Evolutionary conservation across 129 eudicot genomes (phyloP).

Genomic region (Chrysanthemum lavandulifolium): DNA sequence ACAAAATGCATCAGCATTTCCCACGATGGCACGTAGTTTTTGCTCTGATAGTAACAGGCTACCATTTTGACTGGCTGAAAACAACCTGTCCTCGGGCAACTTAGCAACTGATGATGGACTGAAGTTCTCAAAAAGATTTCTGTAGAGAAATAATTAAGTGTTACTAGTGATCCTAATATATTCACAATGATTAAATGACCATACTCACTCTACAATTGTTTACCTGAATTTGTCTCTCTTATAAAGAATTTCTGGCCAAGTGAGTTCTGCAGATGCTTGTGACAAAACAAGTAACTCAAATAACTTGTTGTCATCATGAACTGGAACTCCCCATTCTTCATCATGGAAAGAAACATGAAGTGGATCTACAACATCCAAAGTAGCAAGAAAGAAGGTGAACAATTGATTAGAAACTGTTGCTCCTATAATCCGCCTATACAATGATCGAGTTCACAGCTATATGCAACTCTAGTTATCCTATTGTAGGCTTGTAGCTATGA

Average conservation of each 20-base stretch:
- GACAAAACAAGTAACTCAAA: slow-evolving; percentile 71
- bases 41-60: slow-evolving; percentile 59
- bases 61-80: slow-evolving; percentile 32
- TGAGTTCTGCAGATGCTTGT: slow-evolving; percentile 75
- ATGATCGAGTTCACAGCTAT: background rate
- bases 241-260: slow-evolving; percentile 71
- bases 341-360: slow-evolving; percentile 70
- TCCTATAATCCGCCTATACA: background rate
- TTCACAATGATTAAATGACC: slow-evolving; percentile 4
- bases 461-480: background rate
- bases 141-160: slow-evolving; percentile 16
- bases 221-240: slow-evolving; percentile 71
- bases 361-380: slow-evolving; percentile 46
- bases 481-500: no score
- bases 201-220: slow-evolving; percentile 6
- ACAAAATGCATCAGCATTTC: slow-evolving; percentile 53
- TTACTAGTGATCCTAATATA: slow-evolving; percentile 2
- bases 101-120: slow-evolving; percentile 62
- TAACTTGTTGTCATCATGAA: slow-evolving; percentile 61
- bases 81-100: slow-evolving; percentile 51
- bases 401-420: background rate
- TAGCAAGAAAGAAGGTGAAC: slow-evolving; percentile 14
- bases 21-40: slow-evolving; percentile 60
- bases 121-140: slow-evolving; percentile 57
- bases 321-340: slow-evolving; percentile 90